Evolutionary conservation across 2,329 filamentous ascomycete genomes (phyloP).

Genomic region (Pseudocercospora vitis): DNA sequence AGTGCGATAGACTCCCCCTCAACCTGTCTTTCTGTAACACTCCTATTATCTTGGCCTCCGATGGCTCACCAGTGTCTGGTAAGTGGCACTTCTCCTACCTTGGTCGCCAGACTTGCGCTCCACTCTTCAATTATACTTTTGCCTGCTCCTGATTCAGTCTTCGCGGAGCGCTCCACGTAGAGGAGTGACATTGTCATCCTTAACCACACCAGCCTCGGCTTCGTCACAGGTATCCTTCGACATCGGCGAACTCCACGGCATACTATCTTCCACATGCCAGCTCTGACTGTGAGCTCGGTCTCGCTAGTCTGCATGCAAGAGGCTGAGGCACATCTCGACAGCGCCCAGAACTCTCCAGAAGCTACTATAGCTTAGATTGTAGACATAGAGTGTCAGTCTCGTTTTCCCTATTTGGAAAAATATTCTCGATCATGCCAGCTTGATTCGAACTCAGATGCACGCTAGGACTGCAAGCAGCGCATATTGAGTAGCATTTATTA

Average conservation of each 20-base stretch:
- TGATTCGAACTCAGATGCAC: background rate
- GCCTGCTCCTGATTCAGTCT: background rate
- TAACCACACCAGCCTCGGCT: background rate
- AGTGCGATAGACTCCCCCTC: constrained; percentile 10
- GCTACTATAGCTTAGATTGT: background rate
- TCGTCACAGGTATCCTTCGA: background rate
- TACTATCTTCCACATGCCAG: background rate
- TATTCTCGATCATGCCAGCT: background rate
- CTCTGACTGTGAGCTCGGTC: background rate
- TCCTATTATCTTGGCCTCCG: background rate
- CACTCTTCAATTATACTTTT: background rate
- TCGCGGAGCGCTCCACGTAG: background rate
- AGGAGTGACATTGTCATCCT: background rate
- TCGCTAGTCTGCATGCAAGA: background rate
- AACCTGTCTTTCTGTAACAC: background rate
- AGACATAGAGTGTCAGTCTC: no score
- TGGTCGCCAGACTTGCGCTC: background rate
- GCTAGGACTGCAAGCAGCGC: background rate
- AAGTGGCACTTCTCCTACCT: background rate
- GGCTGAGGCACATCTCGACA: background rate
- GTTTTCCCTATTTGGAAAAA: background rate
- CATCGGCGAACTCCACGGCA: background rate
- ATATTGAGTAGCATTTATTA: background rate
- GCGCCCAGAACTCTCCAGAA: background rate
- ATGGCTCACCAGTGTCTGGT: background rate